Conservation (phyloP, 352 stramenopile species). For the Pythium utonaiense region DNA sequence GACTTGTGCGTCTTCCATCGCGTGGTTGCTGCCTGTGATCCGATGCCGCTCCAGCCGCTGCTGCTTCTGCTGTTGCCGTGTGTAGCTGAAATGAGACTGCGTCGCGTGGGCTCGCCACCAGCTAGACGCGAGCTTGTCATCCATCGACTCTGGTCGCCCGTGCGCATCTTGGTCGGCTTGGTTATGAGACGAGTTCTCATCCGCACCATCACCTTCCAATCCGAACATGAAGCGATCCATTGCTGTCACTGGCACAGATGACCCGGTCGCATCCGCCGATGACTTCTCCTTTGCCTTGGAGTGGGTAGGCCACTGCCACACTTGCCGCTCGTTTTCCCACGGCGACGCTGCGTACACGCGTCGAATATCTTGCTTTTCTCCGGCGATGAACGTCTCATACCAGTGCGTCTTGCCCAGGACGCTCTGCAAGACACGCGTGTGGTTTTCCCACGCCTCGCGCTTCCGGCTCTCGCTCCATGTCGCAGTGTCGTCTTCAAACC, state of each 20-base stretch:
- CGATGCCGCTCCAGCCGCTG: not conserved
- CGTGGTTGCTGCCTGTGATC: not conserved
- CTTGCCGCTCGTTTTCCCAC: slow-evolving; percentile 41
- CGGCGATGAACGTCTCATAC: slow-evolving; percentile 52
- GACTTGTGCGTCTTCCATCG: slow-evolving; percentile 18
- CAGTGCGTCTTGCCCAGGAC: slow-evolving; percentile 37
- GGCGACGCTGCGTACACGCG: slow-evolving; percentile 32
- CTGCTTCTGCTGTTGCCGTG: slow-evolving; percentile 6
- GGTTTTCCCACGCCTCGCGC: slow-evolving; percentile 34
- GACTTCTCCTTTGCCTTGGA: not conserved
- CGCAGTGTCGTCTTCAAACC: slow-evolving; percentile 8
- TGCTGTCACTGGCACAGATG: slow-evolving; percentile 1
- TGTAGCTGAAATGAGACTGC: slow-evolving; percentile 21
- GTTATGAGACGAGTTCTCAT: not conserved
- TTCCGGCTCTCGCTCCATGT: slow-evolving; percentile 24
- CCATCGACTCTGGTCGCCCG: slow-evolving; percentile 9
- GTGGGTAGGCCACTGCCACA: slow-evolving; percentile 45
- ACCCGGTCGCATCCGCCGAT: not conserved
- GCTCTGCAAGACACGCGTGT: slow-evolving; percentile 30
- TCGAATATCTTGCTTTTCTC: slow-evolving; percentile 44
- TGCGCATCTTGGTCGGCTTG: not conserved
- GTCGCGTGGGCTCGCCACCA: slow-evolving; percentile 57
- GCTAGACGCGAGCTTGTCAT: slow-evolving; percentile 36
- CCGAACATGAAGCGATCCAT: slow-evolving; percentile 43
- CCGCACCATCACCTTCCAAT: slow-evolving; percentile 5